Conservation (phyloP, 805 yeast genomes). For the Yamadazyma ubonensis region DNA sequence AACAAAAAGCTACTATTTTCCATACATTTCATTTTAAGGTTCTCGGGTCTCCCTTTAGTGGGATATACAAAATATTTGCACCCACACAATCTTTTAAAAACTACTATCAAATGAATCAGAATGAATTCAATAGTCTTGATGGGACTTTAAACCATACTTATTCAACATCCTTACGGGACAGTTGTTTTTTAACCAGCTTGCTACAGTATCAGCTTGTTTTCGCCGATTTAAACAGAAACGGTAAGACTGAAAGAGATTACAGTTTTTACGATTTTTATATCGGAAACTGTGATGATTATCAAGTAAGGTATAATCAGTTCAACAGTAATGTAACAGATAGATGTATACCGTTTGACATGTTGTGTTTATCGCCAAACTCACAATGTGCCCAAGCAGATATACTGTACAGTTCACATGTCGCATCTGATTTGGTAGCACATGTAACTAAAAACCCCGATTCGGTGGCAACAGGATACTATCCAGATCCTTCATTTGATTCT, state of each 20-base stretch:
- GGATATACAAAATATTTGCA: constrained; percentile 4
- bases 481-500: constrained; percentile 3
- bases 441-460: neutral
- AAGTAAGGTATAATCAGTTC: constrained; percentile 5
- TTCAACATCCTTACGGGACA: constrained; percentile 6
- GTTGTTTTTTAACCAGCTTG: constrained; percentile 4
- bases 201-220: constrained; percentile 4
- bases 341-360: constrained; percentile 3
- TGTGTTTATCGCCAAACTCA: constrained; percentile 4
- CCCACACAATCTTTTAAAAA: constrained; percentile 3
- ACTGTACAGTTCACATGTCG: neutral
- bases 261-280: constrained; percentile 5
- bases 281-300: constrained; percentile 5
- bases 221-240: constrained; percentile 5
- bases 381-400: neutral
- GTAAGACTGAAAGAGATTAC: constrained; percentile 1
- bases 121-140: neutral
- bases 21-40: constrained; percentile 4
- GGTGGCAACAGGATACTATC: constrained; percentile 2
- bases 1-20: neutral
- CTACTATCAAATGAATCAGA: constrained; percentile 3
- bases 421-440: neutral
- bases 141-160: constrained; percentile 5
- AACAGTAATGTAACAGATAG: constrained; percentile 3
- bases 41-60: constrained; percentile 1